Evolutionary conservation across 2,329 filamentous ascomycete genomes (phyloP).

Genomic region (Malbranchea cinnamomea): DNA sequence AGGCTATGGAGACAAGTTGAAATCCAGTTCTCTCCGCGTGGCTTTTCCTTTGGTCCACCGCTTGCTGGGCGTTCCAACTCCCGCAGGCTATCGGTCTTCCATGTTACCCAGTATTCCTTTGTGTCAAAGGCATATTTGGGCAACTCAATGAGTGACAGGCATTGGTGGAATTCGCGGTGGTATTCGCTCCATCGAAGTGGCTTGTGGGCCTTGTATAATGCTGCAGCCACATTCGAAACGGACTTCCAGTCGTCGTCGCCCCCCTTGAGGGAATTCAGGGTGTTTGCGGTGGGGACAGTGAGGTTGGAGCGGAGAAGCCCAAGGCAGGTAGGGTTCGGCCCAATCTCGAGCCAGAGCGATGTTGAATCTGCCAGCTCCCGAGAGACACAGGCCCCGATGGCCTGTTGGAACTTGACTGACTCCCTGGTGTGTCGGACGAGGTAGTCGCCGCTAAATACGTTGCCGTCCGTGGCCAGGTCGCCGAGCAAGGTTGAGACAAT

Average conservation of each 20-base stretch:
- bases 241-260: slow-evolving; percentile 51
- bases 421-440: slow-evolving; percentile 54
- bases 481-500: no score
- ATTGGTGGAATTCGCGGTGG: slow-evolving; percentile 44
- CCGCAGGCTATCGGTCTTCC: slow-evolving; percentile 1
- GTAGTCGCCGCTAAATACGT: slow-evolving; percentile 45
- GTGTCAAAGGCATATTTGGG: slow-evolving; percentile 54
- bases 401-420: slow-evolving; percentile 53
- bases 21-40: background rate
- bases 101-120: slow-evolving; percentile 60
- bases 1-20: slow-evolving; percentile 1
- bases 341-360: slow-evolving; percentile 57
- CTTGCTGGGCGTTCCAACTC: no score
- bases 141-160: slow-evolving; percentile 45
- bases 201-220: slow-evolving; percentile 47
- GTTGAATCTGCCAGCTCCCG: slow-evolving; percentile 46
- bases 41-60: background rate
- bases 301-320: slow-evolving; percentile 54
- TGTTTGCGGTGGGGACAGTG: slow-evolving; percentile 38
- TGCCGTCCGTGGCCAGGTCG: no score
- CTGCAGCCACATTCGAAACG: slow-evolving; percentile 41
- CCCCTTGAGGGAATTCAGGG: slow-evolving; percentile 46
- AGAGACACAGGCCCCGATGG: slow-evolving; percentile 43
- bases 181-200: slow-evolving; percentile 57
- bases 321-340: slow-evolving; percentile 54